These are phyloP conservation scores for Casuarina glauca DNA, from an alignment of 306 rosid genomes.

Conservation along the genomic window DNA sequence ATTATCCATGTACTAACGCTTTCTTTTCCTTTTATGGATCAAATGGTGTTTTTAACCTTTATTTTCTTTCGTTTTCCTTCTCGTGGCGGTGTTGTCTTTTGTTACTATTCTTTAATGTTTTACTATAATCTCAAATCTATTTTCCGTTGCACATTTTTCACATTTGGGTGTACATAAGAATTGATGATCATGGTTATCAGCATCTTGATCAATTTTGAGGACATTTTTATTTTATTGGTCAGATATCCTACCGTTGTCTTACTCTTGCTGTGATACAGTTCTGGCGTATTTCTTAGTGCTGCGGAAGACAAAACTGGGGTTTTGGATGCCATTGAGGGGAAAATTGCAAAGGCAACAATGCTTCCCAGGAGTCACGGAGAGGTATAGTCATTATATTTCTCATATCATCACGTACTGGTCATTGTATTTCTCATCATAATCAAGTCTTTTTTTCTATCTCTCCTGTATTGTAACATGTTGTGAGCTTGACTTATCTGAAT, in stretches of 20 bases:
- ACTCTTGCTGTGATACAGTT: conserved; percentile 52
- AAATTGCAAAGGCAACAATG: conserved; percentile 82
- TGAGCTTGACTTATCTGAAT: too few relatives aligned
- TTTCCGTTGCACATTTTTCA: not conserved
- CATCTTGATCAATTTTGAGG: conserved; percentile 12
- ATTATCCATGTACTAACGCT: not conserved
- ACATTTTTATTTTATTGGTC: conserved; percentile 4
- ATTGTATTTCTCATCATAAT: conserved; percentile 6
- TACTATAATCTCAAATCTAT: conserved; percentile 3
- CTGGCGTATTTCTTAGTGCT: conserved; percentile 73
- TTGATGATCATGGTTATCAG: conserved; percentile 18
- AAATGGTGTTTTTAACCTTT: not conserved
- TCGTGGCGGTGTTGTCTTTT: not conserved
- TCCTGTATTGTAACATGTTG: not conserved
- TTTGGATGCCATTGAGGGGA: conserved; percentile 71
- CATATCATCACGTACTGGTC: not conserved
- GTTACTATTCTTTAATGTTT: not conserved
- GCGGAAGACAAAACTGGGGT: conserved; percentile 63
- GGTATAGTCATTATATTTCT: conserved; percentile 46
- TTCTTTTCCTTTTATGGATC: not conserved
- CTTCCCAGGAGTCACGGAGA: conserved; percentile 81
- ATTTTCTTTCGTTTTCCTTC: not conserved
- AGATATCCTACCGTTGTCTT: conserved; percentile 16
- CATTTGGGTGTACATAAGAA: conserved; percentile 6
- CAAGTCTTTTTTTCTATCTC: not conserved